phyloP scores from a whole-genome alignment of 2,329 filamentous ascomycete species.

The Apiospora sp. region DNA sequence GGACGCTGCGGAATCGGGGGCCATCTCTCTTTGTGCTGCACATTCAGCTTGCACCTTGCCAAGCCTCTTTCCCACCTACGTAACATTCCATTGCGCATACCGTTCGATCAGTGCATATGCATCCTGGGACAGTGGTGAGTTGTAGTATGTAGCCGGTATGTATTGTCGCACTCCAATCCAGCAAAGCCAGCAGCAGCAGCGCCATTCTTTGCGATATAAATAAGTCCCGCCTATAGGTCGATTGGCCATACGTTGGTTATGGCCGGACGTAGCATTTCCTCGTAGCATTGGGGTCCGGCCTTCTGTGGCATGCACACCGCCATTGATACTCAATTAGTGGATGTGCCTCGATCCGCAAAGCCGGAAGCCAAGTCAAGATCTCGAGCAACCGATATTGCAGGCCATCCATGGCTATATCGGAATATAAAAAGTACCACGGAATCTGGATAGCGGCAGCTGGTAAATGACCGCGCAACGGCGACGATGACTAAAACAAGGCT shows the following conservation, averaged over 20 bases:
- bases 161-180: not conserved
- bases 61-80: conserved; percentile 14
- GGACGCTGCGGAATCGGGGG: conserved; percentile 6
- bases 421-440: not conserved
- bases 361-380: not conserved
- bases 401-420: not conserved
- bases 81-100: conserved; percentile 2
- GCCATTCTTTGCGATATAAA: conserved; percentile 3
- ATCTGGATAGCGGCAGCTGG: not conserved
- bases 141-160: not conserved
- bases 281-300: conserved; percentile 15
- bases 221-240: conserved; percentile 9
- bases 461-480: no score
- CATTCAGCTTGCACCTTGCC: conserved; percentile 10
- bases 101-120: not conserved
- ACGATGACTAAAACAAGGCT: not conserved
- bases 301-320: conserved; percentile 14
- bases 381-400: not conserved
- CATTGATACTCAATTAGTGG: conserved; percentile 3
- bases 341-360: not conserved
- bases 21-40: not conserved
- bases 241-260: not conserved
- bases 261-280: not conserved
- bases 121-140: not conserved
- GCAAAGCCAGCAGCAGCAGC: not conserved